A percentile compares a stretch with the other conserved stretches of the same genome.
Conservation (phyloP, 495 filamentous ascomycete species). For the Friedmanniomyces endolithicus region DNA sequence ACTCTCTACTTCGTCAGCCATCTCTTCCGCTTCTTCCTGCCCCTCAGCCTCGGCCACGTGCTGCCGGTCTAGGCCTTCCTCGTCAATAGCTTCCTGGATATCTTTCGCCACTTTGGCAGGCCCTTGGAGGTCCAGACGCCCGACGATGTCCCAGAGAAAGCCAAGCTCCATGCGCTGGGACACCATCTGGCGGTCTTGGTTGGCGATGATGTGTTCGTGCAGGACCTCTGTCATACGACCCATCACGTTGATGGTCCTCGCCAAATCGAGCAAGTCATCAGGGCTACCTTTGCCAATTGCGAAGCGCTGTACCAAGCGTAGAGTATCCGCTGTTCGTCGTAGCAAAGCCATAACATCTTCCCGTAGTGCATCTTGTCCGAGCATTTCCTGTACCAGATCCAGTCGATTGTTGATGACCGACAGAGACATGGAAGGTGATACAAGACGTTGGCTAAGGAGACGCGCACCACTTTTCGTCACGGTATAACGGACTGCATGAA, state of each 20-base stretch:
- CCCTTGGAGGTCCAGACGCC: slow-evolving; percentile 53
- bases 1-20: slow-evolving; percentile 49
- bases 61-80: slow-evolving; percentile 72
- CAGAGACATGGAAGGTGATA: slow-evolving; percentile 73
- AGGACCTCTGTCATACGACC: slow-evolving; percentile 49
- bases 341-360: slow-evolving; percentile 56
- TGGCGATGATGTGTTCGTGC: slow-evolving; percentile 17
- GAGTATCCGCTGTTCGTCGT: slow-evolving; percentile 67
- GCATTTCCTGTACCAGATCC: slow-evolving; percentile 66
- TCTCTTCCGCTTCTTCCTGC: slow-evolving; percentile 9
- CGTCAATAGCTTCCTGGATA: slow-evolving; percentile 75
- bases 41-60: slow-evolving; percentile 55
- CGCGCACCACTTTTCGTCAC: slow-evolving; percentile 82
- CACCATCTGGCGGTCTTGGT: background rate
- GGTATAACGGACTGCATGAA: slow-evolving; percentile 79
- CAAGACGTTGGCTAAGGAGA: slow-evolving; percentile 69
- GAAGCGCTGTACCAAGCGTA: slow-evolving; percentile 86
- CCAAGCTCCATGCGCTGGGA: background rate
- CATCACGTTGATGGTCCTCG: slow-evolving; percentile 68
- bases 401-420: slow-evolving; percentile 65
- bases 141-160: slow-evolving; percentile 40
- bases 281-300: slow-evolving; percentile 81
- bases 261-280: slow-evolving; percentile 79
- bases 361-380: slow-evolving; percentile 48
- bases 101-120: slow-evolving; percentile 54